Conservation (phyloP, 345 rosid species). For the Sisymbrium altissimum region DNA sequence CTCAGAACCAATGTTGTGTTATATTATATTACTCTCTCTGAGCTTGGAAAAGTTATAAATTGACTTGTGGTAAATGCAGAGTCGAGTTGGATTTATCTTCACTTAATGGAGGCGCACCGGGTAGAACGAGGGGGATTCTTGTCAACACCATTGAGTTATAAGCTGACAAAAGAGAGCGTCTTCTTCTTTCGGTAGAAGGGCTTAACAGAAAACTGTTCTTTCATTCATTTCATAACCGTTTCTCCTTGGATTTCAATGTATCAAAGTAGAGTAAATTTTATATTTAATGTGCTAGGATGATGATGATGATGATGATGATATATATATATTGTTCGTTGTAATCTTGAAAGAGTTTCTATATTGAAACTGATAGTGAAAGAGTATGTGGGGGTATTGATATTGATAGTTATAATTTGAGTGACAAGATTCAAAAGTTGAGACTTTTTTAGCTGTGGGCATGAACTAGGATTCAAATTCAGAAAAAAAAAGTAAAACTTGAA, state of each 20-base stretch:
- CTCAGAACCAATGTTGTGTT: neutral
- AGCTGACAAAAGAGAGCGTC: neutral
- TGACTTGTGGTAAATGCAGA: constrained; percentile 36
- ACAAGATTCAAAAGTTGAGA: neutral
- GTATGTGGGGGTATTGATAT: neutral
- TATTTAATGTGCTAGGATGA: neutral
- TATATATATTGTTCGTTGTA: neutral
- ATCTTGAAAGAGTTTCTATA: too few species aligned
- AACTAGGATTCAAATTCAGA: neutral
- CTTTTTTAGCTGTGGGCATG: neutral
- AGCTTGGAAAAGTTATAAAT: neutral
- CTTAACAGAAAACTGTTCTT: neutral
- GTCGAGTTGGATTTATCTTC: constrained; percentile 62
- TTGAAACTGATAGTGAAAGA: neutral
- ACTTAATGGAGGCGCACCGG: constrained; percentile 79
- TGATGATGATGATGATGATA: neutral
- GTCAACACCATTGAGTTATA: constrained; percentile 34
- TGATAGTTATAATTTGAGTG: neutral
- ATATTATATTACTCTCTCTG: neutral
- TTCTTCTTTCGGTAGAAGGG: neutral
- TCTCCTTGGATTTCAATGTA: neutral
- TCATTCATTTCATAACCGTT: constrained; percentile 5
- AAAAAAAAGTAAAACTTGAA: neutral
- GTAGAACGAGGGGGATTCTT: constrained; percentile 77
- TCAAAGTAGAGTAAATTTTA: neutral